Evolutionary conservation across 2,329 filamentous ascomycete species (phyloP), one percentile per base, ranked within the genome.

Genomic region (Didymella arachidicola): DNA sequence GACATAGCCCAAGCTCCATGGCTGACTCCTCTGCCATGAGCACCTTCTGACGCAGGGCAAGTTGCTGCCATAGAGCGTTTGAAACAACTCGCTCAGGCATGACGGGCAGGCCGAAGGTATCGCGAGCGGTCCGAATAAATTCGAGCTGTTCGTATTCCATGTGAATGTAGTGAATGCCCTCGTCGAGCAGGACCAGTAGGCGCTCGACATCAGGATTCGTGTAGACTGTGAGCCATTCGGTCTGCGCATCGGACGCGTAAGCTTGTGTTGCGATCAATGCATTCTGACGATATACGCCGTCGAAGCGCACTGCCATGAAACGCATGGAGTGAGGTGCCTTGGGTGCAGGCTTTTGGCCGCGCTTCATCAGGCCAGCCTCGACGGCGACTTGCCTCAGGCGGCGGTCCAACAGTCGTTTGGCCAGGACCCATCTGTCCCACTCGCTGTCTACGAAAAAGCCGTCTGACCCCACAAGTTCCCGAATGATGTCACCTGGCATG

Each of bases 91-190:
- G 80, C 50, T 86, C 83, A 1, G 83, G 82, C 70, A 86, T 78
- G 32, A 86, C 79, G 2, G 83, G 83, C 2, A 85, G 70, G 4
- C 83, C 83, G 46, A 86, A 79, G 14, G 81, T 73, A 64, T 87
- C 84, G 43, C 79, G 79, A 22, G 83, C 78, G 48, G 70, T 74
- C 11, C 80, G 79, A 53, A 86, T 85, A 63, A 80, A 82, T 60
- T 86, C 83, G 8, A 87, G 71, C 59, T 86, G 83, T 63, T 86
- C 84, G 59, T 85, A 86, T 34, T 83, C 81, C 64, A 87, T 79
- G 67, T 87, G 84, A 3, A 86, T 78, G 71, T 86, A 87, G 66
- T 86, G 84, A 8, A 87, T 85, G 0, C 84, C 84, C 71, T 85
- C 82, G 57, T 87, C 84, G 4, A 87, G 73, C 2, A 87, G 72